phyloP scores from a whole-genome alignment of 129 eudicot species.

The Chrysanthemum lavandulifolium region DNA sequence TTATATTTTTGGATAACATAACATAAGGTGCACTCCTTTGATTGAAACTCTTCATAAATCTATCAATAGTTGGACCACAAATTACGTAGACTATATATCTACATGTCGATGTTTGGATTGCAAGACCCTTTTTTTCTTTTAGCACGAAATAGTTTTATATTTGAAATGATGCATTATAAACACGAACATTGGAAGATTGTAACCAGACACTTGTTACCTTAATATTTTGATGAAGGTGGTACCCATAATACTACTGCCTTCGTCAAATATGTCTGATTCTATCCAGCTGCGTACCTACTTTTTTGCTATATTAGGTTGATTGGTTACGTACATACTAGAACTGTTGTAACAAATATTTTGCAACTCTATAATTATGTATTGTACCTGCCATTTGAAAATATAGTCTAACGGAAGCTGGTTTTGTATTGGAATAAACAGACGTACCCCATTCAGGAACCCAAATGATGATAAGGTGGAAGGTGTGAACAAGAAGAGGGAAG shows the following conservation, averaged over 20 bases:
- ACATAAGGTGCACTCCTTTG: background rate
- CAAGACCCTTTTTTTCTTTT: background rate
- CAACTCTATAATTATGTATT: background rate
- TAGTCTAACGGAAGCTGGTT: conserved; percentile 17
- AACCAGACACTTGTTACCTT: background rate
- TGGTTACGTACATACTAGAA: background rate
- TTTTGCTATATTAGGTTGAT: background rate
- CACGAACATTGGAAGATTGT: background rate
- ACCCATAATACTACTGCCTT: background rate
- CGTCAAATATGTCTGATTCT: conserved; percentile 10
- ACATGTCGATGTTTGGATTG: too few species aligned
- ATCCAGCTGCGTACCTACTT: background rate
- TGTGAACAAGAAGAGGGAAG: conserved; percentile 50
- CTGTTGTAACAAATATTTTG: background rate
- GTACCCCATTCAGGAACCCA: conserved; percentile 43
- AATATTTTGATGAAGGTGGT: background rate
- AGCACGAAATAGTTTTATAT: background rate
- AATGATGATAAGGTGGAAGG: conserved; percentile 43
- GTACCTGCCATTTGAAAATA: background rate
- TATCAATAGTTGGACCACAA: conserved; percentile 11
- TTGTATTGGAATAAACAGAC: conserved; percentile 37
- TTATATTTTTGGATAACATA: conserved; percentile 6
- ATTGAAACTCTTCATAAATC: background rate
- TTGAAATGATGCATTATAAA: background rate
- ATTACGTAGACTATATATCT: background rate